Conservation (phyloP, 2,329 filamentous ascomycete genomes). For the Colletotrichum lini region DNA sequence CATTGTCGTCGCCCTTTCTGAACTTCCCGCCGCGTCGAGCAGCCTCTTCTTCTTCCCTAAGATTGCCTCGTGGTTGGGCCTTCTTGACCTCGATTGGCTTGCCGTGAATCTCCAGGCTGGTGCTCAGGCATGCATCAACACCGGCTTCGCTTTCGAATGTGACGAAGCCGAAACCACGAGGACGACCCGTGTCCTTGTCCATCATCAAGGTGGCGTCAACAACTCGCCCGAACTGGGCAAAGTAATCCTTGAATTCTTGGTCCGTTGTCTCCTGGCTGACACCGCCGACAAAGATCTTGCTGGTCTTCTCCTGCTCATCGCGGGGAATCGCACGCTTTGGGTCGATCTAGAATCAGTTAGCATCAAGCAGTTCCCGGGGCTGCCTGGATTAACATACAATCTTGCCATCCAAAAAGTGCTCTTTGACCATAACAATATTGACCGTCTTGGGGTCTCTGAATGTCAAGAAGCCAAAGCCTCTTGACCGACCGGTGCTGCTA, state of each 20-base stretch:
- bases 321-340: conserved; percentile 97
- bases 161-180: conserved; percentile 96
- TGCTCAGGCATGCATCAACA: conserved; percentile 89
- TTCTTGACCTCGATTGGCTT: conserved; percentile 99
- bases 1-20: conserved; percentile 66
- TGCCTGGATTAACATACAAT: conserved; percentile 77
- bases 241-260: conserved; percentile 96
- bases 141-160: conserved; percentile 97
- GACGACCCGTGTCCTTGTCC: conserved; percentile 98
- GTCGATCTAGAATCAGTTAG: conserved; percentile 78
- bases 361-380: neutral
- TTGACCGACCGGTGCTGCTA: conserved; percentile 90
- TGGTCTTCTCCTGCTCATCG: conserved; percentile 97
- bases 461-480: conserved; percentile 97
- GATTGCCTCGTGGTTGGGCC: conserved; percentile 93
- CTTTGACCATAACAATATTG: conserved; percentile 99
- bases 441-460: conserved; percentile 98
- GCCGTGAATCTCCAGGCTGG: conserved; percentile 90
- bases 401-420: conserved; percentile 97
- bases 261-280: conserved; percentile 98
- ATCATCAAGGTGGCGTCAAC: conserved; percentile 99
- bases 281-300: conserved; percentile 98
- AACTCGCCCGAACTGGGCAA: conserved; percentile 95
- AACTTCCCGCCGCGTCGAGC: conserved; percentile 72
- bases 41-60: conserved; percentile 90